Base-by-base conservation (phyloP, 225 moss, liverwort and hornwort species). In the Climacium dendroides region DNA sequence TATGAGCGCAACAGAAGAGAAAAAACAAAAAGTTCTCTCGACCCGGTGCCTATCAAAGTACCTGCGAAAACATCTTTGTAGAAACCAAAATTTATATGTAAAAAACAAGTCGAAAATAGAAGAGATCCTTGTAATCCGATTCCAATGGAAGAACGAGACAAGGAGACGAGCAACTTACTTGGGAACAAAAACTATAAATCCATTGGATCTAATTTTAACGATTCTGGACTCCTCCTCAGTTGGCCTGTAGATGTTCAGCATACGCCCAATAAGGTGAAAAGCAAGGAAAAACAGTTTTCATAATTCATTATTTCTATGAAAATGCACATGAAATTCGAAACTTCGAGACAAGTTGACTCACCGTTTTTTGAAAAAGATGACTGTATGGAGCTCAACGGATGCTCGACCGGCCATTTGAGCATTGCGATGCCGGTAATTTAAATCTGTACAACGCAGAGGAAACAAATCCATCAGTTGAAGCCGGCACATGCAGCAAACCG, bases 371-470 rank as follows among this genome's bases (percentile, higher is more conserved):
- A 99, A 99, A 85, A 99, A 99, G 61, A 99, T 97, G 72, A 99
- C 89, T 18, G 99, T 99, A 79, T 99, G 99, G 25, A 99, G 95
- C 92, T 97, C 99, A 81, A 99, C 94, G 70, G 99, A 99, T 74
- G 99, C 96, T 52, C 99, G 95, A 85, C 97, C 93, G 84, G 99
- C 99, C 97, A 99, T 94, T 89, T 99, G 99, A 62, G 99, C 97
- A 91, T 99, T 99, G 69, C 99, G 96, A 89, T 99, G 99, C 80
- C 99, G 90, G 85, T 95, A 97, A 82, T 99, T 99, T 82, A 99
- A 92, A 88, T 97, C 97, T 98, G 86, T 47, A 81, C 24, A 59
- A 47, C 25, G 48, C 48, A n/a, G 43, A 85, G 67, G 54, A 47
- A 84, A 74, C 16, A 73, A 87, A 47, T 80, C 16, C 39, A 87